These are phyloP conservation scores for Fusarium sarcochroum DNA, from an alignment of 2,329 filamentous ascomycete genomes.

Conservation along the genomic window DNA sequence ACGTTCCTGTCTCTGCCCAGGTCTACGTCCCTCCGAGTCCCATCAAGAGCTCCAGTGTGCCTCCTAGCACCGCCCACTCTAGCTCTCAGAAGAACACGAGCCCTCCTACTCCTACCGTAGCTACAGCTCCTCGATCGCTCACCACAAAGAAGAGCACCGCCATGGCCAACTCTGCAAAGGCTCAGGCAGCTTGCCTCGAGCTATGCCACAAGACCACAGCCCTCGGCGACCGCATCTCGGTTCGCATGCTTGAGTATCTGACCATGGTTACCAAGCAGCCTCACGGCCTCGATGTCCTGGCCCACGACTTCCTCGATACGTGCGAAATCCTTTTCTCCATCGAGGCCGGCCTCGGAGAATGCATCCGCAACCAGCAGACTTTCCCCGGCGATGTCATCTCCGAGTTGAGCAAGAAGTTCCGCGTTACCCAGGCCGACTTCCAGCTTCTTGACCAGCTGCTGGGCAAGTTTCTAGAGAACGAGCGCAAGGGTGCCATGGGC, in stretches of 20 bases:
- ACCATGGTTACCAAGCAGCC: slow-evolving; percentile 68
- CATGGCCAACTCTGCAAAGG: slow-evolving; percentile 48
- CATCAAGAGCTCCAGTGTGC: not conserved
- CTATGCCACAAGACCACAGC: slow-evolving; percentile 71
- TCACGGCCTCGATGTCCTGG: slow-evolving; percentile 70
- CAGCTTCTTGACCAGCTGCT: slow-evolving; percentile 74
- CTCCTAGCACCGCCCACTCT: not conserved
- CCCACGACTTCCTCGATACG: slow-evolving; percentile 76
- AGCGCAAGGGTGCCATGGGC: slow-evolving; percentile 71
- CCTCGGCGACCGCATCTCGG: slow-evolving; percentile 74
- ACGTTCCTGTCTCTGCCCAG: slow-evolving; percentile 12
- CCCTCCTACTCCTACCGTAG: not conserved
- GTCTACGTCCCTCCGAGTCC: slow-evolving; percentile 14
- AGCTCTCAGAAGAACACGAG: not conserved
- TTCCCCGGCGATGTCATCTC: slow-evolving; percentile 72
- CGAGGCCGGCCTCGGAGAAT: slow-evolving; percentile 74
- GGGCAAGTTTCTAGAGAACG: slow-evolving; percentile 71
- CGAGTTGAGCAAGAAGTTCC: slow-evolving; percentile 76
- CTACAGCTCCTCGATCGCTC: slow-evolving; percentile 33
- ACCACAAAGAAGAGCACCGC: slow-evolving; percentile 40
- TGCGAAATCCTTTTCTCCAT: slow-evolving; percentile 78
- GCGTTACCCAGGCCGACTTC: slow-evolving; percentile 72
- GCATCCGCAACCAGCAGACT: slow-evolving; percentile 62
- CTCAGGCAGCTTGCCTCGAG: slow-evolving; percentile 53
- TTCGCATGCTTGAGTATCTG: slow-evolving; percentile 75